Percentiles rank a stretch among this genome's conserved stretches.
Evolutionary conservation across 805 yeast species (phyloP).

Genomic region (Wickerhamomyces ciferrii): DNA sequence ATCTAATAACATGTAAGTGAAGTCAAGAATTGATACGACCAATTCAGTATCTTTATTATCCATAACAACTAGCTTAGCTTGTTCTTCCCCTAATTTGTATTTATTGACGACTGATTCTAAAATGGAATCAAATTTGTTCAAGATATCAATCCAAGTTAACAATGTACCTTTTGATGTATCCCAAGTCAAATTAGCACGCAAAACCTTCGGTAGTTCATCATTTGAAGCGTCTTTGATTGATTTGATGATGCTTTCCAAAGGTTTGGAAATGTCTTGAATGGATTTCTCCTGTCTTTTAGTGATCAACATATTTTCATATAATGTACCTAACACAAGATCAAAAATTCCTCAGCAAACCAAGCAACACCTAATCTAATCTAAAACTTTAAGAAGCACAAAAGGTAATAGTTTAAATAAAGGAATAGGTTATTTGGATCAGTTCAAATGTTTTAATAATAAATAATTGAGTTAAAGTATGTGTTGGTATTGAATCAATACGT

Average conservation of each 20-base stretch:
- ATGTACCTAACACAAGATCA: not conserved
- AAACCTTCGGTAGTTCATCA: conserved; percentile 33
- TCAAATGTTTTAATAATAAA: too few species aligned
- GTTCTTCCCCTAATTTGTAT: conserved; percentile 43
- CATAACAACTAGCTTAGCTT: conserved; percentile 42
- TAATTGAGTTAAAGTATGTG: too few species aligned
- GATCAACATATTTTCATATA: conserved; percentile 14
- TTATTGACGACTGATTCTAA: conserved; percentile 48
- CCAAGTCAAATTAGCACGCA: conserved; percentile 42
- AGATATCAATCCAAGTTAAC: conserved; percentile 68
- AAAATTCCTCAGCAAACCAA: too few species aligned
- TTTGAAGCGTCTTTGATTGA: conserved; percentile 32
- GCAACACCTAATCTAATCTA: too few species aligned
- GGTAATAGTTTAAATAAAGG: too few species aligned
- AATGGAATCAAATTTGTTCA: conserved; percentile 71
- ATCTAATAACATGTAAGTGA: conserved; percentile 58
- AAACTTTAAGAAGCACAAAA: too few species aligned
- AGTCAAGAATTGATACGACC: conserved; percentile 49
- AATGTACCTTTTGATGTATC: conserved; percentile 64
- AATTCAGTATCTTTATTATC: conserved; percentile 38
- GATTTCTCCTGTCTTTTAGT: conserved; percentile 22
- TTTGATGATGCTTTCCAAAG: conserved; percentile 31
- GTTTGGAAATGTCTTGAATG: conserved; percentile 19
- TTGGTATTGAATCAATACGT: too few species aligned
- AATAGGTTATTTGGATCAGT: too few species aligned